phyloP scores from a whole-genome alignment of 306 rosid species.

The Inga laurina region DNA sequence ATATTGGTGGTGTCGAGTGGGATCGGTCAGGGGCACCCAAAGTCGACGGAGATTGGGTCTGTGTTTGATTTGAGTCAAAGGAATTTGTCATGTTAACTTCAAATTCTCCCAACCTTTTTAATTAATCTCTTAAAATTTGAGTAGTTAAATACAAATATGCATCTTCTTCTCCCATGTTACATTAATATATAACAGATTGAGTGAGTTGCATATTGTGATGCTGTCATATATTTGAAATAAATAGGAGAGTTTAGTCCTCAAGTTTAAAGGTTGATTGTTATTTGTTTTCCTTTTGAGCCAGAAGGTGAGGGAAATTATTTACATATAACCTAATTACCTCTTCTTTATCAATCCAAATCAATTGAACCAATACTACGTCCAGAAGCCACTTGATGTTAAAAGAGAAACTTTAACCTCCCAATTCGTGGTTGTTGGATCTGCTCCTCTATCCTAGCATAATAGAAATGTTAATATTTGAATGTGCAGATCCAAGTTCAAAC shows the following conservation, averaged over 20 bases:
- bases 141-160: neutral
- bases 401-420: neutral
- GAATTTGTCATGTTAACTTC: no score
- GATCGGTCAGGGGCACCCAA: no score
- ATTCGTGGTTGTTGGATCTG: no score
- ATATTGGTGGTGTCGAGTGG: no score
- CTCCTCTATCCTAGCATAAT: no score
- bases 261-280: neutral
- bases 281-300: no score
- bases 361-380: neutral
- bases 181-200: neutral
- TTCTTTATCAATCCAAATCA: no score
- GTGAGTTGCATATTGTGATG: neutral
- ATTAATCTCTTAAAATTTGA: neutral
- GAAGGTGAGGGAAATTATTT: neutral
- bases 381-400: neutral
- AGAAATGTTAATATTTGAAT: neutral
- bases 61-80: no score
- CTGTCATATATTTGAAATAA: neutral
- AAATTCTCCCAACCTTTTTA: no score
- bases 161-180: neutral
- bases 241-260: neutral
- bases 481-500: conserved; percentile 48
- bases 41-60: no score
- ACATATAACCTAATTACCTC: neutral